A percentile compares a stretch with the other conserved stretches of the same genome.
Conservation (phyloP, 768 basidiomycete species). For the Strobilomyces dryophilus region DNA sequence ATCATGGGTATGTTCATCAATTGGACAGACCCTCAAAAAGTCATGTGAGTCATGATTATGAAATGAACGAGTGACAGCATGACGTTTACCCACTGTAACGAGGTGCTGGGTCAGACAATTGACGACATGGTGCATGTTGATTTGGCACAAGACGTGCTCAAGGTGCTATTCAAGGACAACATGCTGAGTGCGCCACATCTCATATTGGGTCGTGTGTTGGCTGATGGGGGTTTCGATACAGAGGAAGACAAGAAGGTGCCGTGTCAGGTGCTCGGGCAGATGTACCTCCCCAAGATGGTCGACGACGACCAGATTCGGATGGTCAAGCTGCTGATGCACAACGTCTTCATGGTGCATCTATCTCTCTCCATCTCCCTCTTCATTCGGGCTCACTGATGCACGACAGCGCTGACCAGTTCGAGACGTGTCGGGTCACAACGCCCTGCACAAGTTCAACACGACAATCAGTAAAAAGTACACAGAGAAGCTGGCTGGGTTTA, state of each 20-base stretch:
- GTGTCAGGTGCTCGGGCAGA: conserved; percentile 57
- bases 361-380: no score
- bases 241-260: conserved; percentile 61
- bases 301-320: conserved; percentile 66
- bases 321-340: conserved; percentile 58
- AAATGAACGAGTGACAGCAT: neutral
- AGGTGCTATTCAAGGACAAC: conserved; percentile 43
- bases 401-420: conserved; percentile 52
- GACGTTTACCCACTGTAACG: conserved; percentile 24
- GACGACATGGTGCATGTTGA: conserved; percentile 51
- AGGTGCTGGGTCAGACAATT: conserved; percentile 35
- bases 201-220: no score
- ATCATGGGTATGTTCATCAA: conserved; percentile 78
- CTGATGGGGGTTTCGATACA: neutral
- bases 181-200: conserved; percentile 46
- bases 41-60: conserved; percentile 36
- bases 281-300: conserved; percentile 63
- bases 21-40: conserved; percentile 84
- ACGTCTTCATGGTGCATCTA: conserved; percentile 16
- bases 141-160: conserved; percentile 50
- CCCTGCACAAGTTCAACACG: conserved; percentile 67
- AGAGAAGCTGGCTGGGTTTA: conserved; percentile 65
- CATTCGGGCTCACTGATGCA: neutral
- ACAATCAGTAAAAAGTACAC: conserved; percentile 67
- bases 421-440: conserved; percentile 60